Base-by-base conservation (phyloP, 1,284 basidiomycete species). In the Cryptococcus sp. region DNA sequence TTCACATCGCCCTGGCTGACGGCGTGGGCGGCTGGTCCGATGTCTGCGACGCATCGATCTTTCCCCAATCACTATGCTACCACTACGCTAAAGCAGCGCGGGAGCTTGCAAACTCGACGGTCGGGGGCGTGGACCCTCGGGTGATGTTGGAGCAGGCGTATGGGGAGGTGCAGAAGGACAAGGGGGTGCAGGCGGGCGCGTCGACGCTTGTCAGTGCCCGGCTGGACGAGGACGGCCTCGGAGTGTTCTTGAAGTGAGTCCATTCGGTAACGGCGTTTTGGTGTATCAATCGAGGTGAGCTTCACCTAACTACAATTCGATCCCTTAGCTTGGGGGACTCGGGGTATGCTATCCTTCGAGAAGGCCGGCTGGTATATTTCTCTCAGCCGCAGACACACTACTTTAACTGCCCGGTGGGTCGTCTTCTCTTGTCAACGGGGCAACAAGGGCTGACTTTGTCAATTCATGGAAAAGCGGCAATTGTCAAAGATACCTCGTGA, bases 11-110 rank as follows among this genome's bases (percentile, higher is more conserved):
- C 4, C 72, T 80, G 0, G 79, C 80, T 0, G 82, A 83, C 62
- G 82, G 82, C 18, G 82, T 83, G 2, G 82, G 82, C 24, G 81
- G 82, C 21, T 83, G 82, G 82, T 77, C 78, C 5, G 78, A 76
- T 13, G 77, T 77, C 12, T 72, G 79, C 54, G 82, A 83, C 62
- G 81, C 81, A 1, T 76, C 79, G 0, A 72, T 81, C 18, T 83
- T 82, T 68, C 76, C 79, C 12, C 80, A 79, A 57, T 70, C 77
- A 4, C 70, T 81, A 13, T 78, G 80, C 74, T 80, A 77, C 63
- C 75, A 80, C 68, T 77, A 79, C 45, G 61, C 71, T 47, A 54
- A 68, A 55, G 64, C 70, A 1, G 65, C 66, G 1, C 20, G 47
- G 52, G 11, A 57, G 58, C 36, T 66, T 58, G 23, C 69, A 65